Conservation (phyloP, 257 asterid genomes). For the Perilla frutescens region DNA sequence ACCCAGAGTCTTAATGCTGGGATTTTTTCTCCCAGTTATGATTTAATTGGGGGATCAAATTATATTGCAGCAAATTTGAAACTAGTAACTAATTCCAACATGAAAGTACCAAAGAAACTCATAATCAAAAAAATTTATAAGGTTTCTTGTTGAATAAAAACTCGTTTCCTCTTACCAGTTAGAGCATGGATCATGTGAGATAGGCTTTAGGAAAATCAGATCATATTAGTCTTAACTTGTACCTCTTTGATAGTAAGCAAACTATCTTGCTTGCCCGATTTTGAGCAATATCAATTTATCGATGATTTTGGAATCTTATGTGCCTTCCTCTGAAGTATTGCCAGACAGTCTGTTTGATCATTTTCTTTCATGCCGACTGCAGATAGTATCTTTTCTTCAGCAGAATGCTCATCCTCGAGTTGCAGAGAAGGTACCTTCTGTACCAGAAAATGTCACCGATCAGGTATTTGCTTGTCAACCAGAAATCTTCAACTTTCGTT, state of each 20-base stretch:
- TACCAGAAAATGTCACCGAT: slow-evolving; percentile 96
- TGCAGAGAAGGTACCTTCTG: slow-evolving; percentile 79
- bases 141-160: too few species aligned
- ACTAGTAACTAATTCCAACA: too few species aligned
- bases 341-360: too few species aligned
- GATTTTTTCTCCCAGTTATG: too few species aligned
- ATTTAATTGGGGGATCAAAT: too few species aligned
- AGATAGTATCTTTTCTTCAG: slow-evolving; percentile 93
- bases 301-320: not conserved
- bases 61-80: too few species aligned
- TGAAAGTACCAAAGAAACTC: too few species aligned
- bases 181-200: too few species aligned
- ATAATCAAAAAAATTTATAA: too few species aligned
- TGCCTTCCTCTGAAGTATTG: not conserved
- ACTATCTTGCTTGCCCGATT: not conserved
- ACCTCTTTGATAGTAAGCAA: not conserved
- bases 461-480: slow-evolving; percentile 55
- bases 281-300: not conserved
- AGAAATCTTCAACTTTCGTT: not conserved
- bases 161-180: too few species aligned
- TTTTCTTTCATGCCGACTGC: slow-evolving; percentile 44
- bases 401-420: slow-evolving; percentile 98
- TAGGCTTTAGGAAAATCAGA: too few species aligned
- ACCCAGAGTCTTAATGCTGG: not conserved
- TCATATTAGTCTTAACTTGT: not conserved